phyloP scores from a whole-genome alignment of 2,329 filamentous ascomycete genomes.

The Lecanicillium sp. region DNA sequence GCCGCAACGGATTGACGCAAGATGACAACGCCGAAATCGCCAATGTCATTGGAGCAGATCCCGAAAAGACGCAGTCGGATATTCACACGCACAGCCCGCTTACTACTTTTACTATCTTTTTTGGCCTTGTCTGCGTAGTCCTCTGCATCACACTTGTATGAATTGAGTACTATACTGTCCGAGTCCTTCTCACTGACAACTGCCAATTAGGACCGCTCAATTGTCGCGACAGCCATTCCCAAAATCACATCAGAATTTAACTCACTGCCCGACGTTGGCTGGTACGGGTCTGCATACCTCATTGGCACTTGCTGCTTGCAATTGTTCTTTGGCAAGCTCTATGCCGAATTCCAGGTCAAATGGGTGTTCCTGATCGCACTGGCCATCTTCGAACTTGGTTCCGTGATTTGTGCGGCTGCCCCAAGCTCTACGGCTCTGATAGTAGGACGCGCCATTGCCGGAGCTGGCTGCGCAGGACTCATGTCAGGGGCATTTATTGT shows the following conservation, averaged over 20 bases:
- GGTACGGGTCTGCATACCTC: slow-evolving; percentile 48
- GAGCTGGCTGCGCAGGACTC: slow-evolving; percentile 15
- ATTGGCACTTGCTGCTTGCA: slow-evolving; percentile 32
- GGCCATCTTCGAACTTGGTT: slow-evolving; percentile 27
- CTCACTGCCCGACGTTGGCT: slow-evolving; percentile 39
- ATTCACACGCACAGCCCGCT: too few relatives aligned
- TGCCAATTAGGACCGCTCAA: slow-evolving; percentile 41
- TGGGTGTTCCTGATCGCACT: slow-evolving; percentile 37
- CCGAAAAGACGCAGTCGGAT: too few relatives aligned
- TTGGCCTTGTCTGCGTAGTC: too few relatives aligned
- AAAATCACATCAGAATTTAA: slow-evolving; percentile 41
- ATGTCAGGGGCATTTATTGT: slow-evolving; percentile 13
- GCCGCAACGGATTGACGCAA: too few relatives aligned
- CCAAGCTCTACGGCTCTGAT: slow-evolving; percentile 16
- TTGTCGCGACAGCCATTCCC: slow-evolving; percentile 44
- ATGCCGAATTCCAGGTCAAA: slow-evolving; percentile 38
- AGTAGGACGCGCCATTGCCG: slow-evolving; percentile 16
- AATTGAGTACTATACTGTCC: too few relatives aligned
- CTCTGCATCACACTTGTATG: too few relatives aligned
- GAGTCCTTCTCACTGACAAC: slow-evolving; percentile 37
- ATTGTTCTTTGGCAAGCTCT: slow-evolving; percentile 32
- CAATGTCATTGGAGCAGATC: too few relatives aligned
- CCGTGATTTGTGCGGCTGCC: slow-evolving; percentile 13
- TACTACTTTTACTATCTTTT: too few relatives aligned
- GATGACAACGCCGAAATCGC: too few relatives aligned